Evolutionary conservation across 1,284 basidiomycete genomes (phyloP).

Genomic region (Tilletiaria anomala): DNA sequence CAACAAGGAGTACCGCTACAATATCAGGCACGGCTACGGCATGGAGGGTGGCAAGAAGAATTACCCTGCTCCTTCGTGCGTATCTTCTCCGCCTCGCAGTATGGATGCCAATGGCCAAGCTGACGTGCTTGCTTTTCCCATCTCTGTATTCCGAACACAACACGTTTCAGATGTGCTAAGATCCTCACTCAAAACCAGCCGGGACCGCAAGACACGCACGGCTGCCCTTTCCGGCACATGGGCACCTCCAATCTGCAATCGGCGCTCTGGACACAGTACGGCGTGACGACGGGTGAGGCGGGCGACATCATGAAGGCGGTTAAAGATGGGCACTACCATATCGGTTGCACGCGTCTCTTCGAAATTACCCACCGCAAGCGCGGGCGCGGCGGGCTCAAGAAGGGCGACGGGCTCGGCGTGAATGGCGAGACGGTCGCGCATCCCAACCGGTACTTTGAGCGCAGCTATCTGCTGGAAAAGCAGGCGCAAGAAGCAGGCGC

Average conservation of each 20-base stretch:
- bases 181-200: slow-evolving; percentile 69
- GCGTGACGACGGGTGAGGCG: slow-evolving; percentile 55
- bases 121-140: not conserved
- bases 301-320: slow-evolving; percentile 75
- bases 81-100: slow-evolving; percentile 1
- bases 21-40: slow-evolving; percentile 89
- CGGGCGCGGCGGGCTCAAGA: slow-evolving; percentile 51
- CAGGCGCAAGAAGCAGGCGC: slow-evolving; percentile 1
- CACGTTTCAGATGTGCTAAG: slow-evolving; percentile 76
- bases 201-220: slow-evolving; percentile 60
- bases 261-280: slow-evolving; percentile 61
- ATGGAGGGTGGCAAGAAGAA: slow-evolving; percentile 86
- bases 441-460: slow-evolving; percentile 64
- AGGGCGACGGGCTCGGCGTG: slow-evolving; percentile 69
- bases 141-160: too few relatives aligned
- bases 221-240: slow-evolving; percentile 91
- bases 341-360: slow-evolving; percentile 92
- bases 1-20: slow-evolving; percentile 95
- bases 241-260: slow-evolving; percentile 67
- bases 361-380: slow-evolving; percentile 67
- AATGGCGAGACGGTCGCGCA: slow-evolving; percentile 79
- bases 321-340: slow-evolving; percentile 73
- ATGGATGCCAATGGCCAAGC: too few relatives aligned
- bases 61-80: slow-evolving; percentile 77
- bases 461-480: slow-evolving; percentile 41